Percentiles rank a stretch among this genome's conserved stretches.
phyloP scores from a whole-genome alignment of 208 protist species.

The Leishmania tropica region DNA sequence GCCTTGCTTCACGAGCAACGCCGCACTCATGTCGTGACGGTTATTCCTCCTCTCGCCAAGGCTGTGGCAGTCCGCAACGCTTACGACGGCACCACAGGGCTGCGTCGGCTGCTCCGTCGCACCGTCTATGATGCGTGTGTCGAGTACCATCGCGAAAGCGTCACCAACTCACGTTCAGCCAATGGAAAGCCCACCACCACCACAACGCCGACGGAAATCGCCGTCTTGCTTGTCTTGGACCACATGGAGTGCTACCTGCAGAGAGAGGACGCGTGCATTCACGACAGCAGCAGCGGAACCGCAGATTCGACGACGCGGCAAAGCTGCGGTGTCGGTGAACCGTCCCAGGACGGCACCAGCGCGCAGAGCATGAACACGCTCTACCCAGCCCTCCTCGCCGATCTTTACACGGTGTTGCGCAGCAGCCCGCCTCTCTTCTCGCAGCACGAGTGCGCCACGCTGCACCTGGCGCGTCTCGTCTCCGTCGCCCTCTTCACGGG shows the following conservation, averaged over 20 bases:
- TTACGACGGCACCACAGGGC: conserved; percentile 43
- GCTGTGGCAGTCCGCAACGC: conserved; percentile 38
- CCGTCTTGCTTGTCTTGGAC: conserved; percentile 63
- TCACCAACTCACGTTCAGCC: not conserved
- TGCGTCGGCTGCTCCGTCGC: conserved; percentile 52
- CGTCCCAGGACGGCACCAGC: not conserved
- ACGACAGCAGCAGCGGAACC: not conserved
- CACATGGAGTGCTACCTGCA: conserved; percentile 66
- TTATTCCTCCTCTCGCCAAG: conserved; percentile 33
- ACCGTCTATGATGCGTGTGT: conserved; percentile 15
- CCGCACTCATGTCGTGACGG: conserved; percentile 16
- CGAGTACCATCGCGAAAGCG: not conserved
- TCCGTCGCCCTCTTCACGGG: conserved; percentile 57
- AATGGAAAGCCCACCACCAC: not conserved
- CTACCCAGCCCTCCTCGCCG: conserved; percentile 49
- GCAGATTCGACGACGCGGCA: not conserved
- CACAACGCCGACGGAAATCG: not conserved
- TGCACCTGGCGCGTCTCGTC: conserved; percentile 35
- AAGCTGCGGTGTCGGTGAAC: conserved; percentile 3
- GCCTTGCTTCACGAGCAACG: not conserved
- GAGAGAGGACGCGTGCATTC: conserved; percentile 3
- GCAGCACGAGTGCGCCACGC: conserved; percentile 22
- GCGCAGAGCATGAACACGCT: conserved; percentile 8
- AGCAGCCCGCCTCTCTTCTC: conserved; percentile 41
- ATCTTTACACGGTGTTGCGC: conserved; percentile 62